Percentiles rank a stretch among this genome's conserved stretches.
phyloP scores from a whole-genome alignment of 495 filamentous ascomycete genomes.

The Neurospora tetraspora region DNA sequence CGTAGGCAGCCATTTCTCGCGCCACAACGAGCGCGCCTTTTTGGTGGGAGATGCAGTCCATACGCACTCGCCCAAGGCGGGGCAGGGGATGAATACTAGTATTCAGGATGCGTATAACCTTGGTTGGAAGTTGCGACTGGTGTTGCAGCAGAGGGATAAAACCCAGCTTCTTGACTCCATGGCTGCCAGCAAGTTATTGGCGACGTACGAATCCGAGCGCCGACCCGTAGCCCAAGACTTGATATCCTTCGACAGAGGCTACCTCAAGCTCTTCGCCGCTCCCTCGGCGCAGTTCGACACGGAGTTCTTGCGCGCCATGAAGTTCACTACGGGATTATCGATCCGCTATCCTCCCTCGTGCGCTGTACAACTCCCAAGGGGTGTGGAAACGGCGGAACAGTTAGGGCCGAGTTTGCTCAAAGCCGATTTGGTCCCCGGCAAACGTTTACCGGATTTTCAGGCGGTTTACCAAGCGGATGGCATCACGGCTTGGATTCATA shows the following conservation, averaged over 20 bases:
- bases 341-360: constrained; percentile 7
- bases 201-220: constrained; percentile 62
- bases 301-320: constrained; percentile 17
- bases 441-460: constrained; percentile 9
- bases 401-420: constrained; percentile 33
- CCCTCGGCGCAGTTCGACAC: constrained; percentile 30
- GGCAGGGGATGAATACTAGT: constrained; percentile 67
- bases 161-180: constrained; percentile 28
- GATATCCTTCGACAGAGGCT: constrained; percentile 59
- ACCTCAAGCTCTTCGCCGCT: constrained; percentile 38
- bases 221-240: constrained; percentile 60
- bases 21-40: constrained; percentile 48
- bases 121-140: constrained; percentile 62
- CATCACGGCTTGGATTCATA: not conserved
- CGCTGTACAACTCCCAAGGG: constrained; percentile 1
- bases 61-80: constrained; percentile 60
- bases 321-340: constrained; percentile 29
- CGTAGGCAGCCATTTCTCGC: constrained; percentile 53
- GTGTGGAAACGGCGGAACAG: not conserved
- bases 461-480: constrained; percentile 12
- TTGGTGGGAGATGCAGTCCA: constrained; percentile 54
- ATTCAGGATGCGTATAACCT: constrained; percentile 64
- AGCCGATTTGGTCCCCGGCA: constrained; percentile 10
- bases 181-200: constrained; percentile 42
- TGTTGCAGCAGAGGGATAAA: constrained; percentile 27